Conservation (phyloP, 2,329 filamentous ascomycete species). For the Ascochyta fabae region DNA sequence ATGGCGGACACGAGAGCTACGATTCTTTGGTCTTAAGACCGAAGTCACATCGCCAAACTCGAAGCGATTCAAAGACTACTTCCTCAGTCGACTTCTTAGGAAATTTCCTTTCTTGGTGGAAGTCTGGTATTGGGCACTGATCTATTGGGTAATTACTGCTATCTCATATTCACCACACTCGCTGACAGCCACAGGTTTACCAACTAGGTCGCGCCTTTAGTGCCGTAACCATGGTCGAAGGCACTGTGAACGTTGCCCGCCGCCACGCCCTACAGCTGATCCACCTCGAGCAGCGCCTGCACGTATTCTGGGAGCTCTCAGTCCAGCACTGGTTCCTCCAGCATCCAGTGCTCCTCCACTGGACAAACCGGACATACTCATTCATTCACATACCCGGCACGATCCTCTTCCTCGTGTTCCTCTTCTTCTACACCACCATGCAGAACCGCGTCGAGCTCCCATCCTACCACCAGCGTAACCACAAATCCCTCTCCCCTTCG, state of each 20-base stretch:
- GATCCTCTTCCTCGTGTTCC: slow-evolving; percentile 70
- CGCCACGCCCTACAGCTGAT: slow-evolving; percentile 72
- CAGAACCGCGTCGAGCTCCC: slow-evolving; percentile 57
- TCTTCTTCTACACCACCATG: slow-evolving; percentile 74
- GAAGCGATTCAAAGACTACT: slow-evolving; percentile 62
- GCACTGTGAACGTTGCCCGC: slow-evolving; percentile 71
- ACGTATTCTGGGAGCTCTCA: slow-evolving; percentile 69
- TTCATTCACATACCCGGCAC: slow-evolving; percentile 81
- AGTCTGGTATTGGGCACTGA: slow-evolving; percentile 77
- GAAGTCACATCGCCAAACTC: slow-evolving; percentile 68
- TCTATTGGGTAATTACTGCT: slow-evolving; percentile 70
- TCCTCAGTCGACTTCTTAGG: slow-evolving; percentile 68
- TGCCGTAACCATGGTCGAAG: slow-evolving; percentile 70
- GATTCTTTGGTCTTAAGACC: slow-evolving; percentile 54
- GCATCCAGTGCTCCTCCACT: slow-evolving; percentile 65
- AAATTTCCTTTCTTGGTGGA: slow-evolving; percentile 76
- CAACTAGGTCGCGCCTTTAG: slow-evolving; percentile 76
- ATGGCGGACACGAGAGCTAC: slow-evolving; percentile 60
- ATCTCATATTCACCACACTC: background rate
- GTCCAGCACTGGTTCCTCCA: slow-evolving; percentile 66
- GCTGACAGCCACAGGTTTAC: slow-evolving; percentile 63
- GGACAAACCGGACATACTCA: slow-evolving; percentile 75
- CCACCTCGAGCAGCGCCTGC: slow-evolving; percentile 67
- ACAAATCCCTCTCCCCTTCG: slow-evolving; percentile 23
- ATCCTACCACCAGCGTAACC: slow-evolving; percentile 48